Base-by-base conservation (phyloP, 1,139 yeast genomes). In the Suhomyces chickasaworum region DNA sequence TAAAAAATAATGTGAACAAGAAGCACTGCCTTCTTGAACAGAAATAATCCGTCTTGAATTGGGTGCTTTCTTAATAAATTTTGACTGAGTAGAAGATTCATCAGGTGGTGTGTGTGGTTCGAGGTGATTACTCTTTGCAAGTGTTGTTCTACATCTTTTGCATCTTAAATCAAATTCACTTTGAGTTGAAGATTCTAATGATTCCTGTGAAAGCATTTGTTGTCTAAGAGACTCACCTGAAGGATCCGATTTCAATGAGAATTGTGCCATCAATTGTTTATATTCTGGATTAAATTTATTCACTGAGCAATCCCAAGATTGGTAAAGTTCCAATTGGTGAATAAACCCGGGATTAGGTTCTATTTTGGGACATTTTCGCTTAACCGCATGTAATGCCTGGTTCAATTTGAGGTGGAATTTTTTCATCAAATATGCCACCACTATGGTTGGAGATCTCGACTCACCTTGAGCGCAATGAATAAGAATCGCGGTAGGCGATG, bases 381-480 rank as follows among this genome's bases (percentile, higher is more conserved):
- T 77, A 17, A 93, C 84, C 0, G 91, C 90, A 64, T 86, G 83
- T 8, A 88, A 58, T 0, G 97, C 86, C 51, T 83, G 83, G 10
- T 77, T 71, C 15, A 81, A 66, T 7, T 71, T 67, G 61, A 89
- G 73, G 7, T 80, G 76, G 64, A 85, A 83, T 51, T 80, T 77
- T 58, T 80, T 79, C 95, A 93, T 90, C 51, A 93, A 65, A 62
- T 86, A 93, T 2, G 96, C 95, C 35, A 84, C 75, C 12, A 83
- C 71, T 27, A 89, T 71, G 0, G 95, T 70, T 0, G 81, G 89
- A 1, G 96, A 86, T 53, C 99, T 71, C 2, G 96, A 88, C 22
- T 83, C 80, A 1, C 99, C 99, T 25, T 96, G 97, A 46, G 90
- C 89, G 61, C 95, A 86, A 60, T 86, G 89, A 5, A 86, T 70